Conservation (phyloP, 2,329 filamentous ascomycete genomes). For the Penicillium carneum region DNA sequence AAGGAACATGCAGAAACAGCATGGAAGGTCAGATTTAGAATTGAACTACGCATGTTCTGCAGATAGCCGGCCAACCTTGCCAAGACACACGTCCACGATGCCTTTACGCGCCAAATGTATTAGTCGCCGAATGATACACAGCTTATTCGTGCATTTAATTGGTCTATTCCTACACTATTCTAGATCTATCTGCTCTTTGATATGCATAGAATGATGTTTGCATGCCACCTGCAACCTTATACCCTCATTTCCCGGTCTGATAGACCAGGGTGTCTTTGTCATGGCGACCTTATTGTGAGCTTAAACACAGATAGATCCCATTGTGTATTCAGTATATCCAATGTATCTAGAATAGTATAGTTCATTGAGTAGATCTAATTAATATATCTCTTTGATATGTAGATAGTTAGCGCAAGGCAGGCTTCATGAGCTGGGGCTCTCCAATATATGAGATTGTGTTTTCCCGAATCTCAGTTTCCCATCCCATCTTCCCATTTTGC, state of each 20-base stretch:
- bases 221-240: not conserved
- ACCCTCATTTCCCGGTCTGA: not conserved
- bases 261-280: not conserved
- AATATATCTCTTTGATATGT: not conserved
- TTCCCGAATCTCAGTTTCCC: not conserved
- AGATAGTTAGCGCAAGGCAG: not conserved
- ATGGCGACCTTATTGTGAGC: not conserved
- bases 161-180: not conserved
- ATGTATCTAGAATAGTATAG: not conserved
- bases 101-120: not conserved
- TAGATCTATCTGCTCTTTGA: not conserved
- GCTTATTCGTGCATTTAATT: not conserved
- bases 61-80: not conserved
- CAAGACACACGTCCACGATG: not conserved
- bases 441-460: conserved; percentile 8
- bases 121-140: not conserved
- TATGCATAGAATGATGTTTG: not conserved
- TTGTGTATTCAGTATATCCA: not conserved
- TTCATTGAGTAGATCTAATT: not conserved
- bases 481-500: not conserved
- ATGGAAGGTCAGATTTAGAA: conserved; percentile 6
- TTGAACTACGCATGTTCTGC: not conserved
- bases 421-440: not conserved
- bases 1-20: not conserved
- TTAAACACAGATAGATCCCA: not conserved